Conservation (phyloP, 2,329 filamentous ascomycete species). For the Bisporella sp. region DNA sequence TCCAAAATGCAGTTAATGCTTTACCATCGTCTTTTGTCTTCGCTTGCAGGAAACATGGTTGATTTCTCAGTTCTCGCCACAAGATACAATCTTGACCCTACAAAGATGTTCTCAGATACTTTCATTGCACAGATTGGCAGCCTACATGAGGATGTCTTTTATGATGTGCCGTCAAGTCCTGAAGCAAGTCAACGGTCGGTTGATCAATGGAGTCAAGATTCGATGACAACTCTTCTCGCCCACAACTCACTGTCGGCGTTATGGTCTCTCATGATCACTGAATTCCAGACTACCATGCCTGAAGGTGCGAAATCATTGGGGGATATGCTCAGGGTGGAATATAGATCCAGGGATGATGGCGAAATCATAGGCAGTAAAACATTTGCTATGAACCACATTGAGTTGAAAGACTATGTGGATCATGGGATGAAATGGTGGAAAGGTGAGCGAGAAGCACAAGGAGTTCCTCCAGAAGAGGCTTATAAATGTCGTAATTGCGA, state of each 20-base stretch:
- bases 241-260: slow-evolving; percentile 54
- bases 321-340: slow-evolving; percentile 50
- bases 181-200: slow-evolving; percentile 21
- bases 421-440: slow-evolving; percentile 83
- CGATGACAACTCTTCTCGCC: slow-evolving; percentile 36
- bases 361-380: slow-evolving; percentile 49
- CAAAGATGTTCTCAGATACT: slow-evolving; percentile 64
- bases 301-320: slow-evolving; percentile 48
- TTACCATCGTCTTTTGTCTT: slow-evolving; percentile 78
- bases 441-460: slow-evolving; percentile 63
- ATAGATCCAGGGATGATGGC: slow-evolving; percentile 39
- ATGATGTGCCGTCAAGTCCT: slow-evolving; percentile 35
- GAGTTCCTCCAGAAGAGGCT: slow-evolving; percentile 76
- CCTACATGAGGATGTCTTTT: slow-evolving; percentile 60
- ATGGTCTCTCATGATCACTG: slow-evolving; percentile 56
- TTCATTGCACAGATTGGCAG: slow-evolving; percentile 71
- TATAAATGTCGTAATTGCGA: slow-evolving; percentile 86
- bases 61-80: slow-evolving; percentile 62
- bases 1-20: slow-evolving; percentile 84
- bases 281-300: slow-evolving; percentile 39
- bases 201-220: slow-evolving; percentile 20
- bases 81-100: slow-evolving; percentile 62
- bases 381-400: slow-evolving; percentile 58
- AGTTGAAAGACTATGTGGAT: slow-evolving; percentile 58
- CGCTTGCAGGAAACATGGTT: slow-evolving; percentile 64